These are phyloP conservation scores for Colletotrichum agaves DNA, from an alignment of 2,329 filamentous ascomycete genomes.

Conservation along the genomic window DNA sequence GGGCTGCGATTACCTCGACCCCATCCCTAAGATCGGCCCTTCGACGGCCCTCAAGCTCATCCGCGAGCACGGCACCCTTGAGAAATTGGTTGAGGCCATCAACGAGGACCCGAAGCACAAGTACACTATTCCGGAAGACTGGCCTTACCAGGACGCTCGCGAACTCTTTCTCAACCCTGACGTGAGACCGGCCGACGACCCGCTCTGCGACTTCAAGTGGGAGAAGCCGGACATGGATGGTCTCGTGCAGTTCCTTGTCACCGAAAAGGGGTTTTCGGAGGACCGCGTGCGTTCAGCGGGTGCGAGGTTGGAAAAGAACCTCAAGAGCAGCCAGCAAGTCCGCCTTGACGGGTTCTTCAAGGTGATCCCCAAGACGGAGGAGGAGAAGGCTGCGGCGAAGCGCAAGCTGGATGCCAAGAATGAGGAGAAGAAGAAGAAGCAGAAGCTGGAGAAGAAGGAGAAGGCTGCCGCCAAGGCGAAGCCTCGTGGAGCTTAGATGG, in stretches of 20 bases:
- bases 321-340: slow-evolving; percentile 91
- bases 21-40: slow-evolving; percentile 93
- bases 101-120: slow-evolving; percentile 81
- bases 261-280: slow-evolving; percentile 96
- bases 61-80: slow-evolving; percentile 87
- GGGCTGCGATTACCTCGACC: slow-evolving; percentile 97
- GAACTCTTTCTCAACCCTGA: slow-evolving; percentile 93
- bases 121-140: slow-evolving; percentile 91
- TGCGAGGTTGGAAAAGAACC: slow-evolving; percentile 84
- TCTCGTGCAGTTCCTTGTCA: slow-evolving; percentile 87
- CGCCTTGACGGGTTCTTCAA: slow-evolving; percentile 98
- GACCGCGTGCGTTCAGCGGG: slow-evolving; percentile 87
- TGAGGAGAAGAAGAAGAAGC: slow-evolving; percentile 93
- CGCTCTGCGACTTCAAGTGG: slow-evolving; percentile 98
- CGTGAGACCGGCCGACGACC: slow-evolving; percentile 83
- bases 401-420: slow-evolving; percentile 93
- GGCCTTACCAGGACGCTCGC: slow-evolving; percentile 93
- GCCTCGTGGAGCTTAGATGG: slow-evolving; percentile 69
- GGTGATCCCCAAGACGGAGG: slow-evolving; percentile 86
- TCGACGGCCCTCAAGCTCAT: slow-evolving; percentile 93
- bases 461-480: slow-evolving; percentile 93
- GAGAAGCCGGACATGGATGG: slow-evolving; percentile 92
- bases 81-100: slow-evolving; percentile 85
- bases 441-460: slow-evolving; percentile 93
- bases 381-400: slow-evolving; percentile 86